Evolutionary conservation across 495 filamentous ascomycete species (phyloP), one percentile per base, ranked within the genome.

Genomic region (Lineolata rhizophorae): DNA sequence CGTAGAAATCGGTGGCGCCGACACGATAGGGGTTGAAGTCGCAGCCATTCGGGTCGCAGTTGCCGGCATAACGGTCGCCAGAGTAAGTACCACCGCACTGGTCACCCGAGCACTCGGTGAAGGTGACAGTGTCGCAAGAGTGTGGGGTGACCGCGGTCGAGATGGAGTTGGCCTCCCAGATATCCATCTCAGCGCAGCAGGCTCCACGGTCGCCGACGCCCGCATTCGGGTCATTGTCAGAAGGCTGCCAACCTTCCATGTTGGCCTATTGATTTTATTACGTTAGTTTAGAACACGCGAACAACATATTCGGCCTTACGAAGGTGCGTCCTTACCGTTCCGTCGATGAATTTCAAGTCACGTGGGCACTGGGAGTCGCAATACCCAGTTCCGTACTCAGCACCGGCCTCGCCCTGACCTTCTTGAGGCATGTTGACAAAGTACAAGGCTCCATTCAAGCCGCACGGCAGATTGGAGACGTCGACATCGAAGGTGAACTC

Each of bases 401-500:
- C 67, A 18, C 72, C 70, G 3, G 65, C 68, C 22, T 25, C n/a
- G 51, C 74, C 76, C 19, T 11, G 9, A 30, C 71, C 70, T 18
- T 63, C 54, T 2, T 41, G 39, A 17, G 55, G 42, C 70, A 78
- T 76, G 46, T 72, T 65, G 17, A 64, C 62, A 19, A 76, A 55
- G 47, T 75, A 76, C 6, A 78, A 54, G 2, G 72, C 71, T 27
- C 65, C 70, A 49, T 76, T 78, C 54, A 72, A 60, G 2, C 72
- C 72, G 43, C 72, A 78, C 2, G 58, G 60, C 1, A 76, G 54
- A 4, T 58, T 54, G 17, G 64, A 67, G 2, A 64, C 55, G 43
- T 78, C 68, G n/a, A 76, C 63, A 34, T 74, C 68, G 44, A 75
- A 74, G 17, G 58, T 52, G 32, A 76, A 48, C 36, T 76, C 72